Evolutionary conservation across 179 eudicot genomes (phyloP), one percentile per base, ranked within the genome.

Genomic region (Beta corolliflora): DNA sequence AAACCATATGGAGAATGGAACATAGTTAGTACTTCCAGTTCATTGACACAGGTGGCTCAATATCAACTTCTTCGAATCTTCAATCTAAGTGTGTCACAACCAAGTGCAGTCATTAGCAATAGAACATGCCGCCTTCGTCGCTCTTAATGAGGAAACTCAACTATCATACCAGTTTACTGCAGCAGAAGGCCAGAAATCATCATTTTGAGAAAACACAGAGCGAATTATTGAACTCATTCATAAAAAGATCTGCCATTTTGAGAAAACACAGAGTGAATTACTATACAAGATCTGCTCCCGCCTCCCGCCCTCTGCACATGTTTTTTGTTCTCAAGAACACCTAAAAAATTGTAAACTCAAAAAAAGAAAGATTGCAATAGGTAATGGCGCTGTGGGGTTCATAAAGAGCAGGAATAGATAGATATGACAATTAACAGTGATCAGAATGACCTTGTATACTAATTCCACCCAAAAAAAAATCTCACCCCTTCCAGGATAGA

Each of bases 131-230:
- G 18, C 48, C 31, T 18, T 58, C 75, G 55, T 13, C 74, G n/a
- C 15, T 50, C n/a, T 55, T 50, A 58, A 69, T 52, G 5, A 48
- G 36, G 3, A 41, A 66, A 50, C 50, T 31, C 71, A 18, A 18
- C 23, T 48, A 29, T 23, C 71, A 25, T 44, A 72, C 59, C 71
- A 23, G 77, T 48, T 71, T 29, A 80, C 77, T 80, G 82, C 82
- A 80, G 10, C 31, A 71, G 50, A 23, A 46, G 18, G 56, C 36
- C 16, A 45, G 21, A 41, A 44, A 58, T 16, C 72, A 50, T 13
- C 8, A 19, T 13, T 9, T 48, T 48, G 53, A 48, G 16, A 55
- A 29, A 29, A 29, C 31, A 31, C 29, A 55, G 15, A 5, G 25
- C 16, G 44, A 73, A 53, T 31, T 31, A 1, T 29, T 16, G 12